Conservation (phyloP, 2,329 filamentous ascomycete genomes). For the Sporothrix curviconia region DNA sequence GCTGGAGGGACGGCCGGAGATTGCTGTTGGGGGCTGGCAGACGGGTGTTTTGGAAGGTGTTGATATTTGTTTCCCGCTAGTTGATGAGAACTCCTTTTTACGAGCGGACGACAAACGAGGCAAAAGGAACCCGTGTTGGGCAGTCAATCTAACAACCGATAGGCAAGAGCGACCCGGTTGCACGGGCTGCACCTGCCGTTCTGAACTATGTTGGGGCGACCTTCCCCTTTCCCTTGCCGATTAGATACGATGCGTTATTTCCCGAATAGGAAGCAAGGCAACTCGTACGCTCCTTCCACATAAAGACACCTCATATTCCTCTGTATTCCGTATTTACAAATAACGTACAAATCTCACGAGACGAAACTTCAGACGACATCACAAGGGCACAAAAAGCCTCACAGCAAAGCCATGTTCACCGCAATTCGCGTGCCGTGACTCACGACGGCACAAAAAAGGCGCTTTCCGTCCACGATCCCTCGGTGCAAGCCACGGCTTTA, state of each 20-base stretch:
- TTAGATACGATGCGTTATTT: background rate
- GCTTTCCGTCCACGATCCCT: conserved; percentile 5
- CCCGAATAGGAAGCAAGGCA: conserved; percentile 14
- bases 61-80: background rate
- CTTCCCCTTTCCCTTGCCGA: conserved; percentile 6
- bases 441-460: conserved; percentile 1
- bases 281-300: conserved; percentile 6
- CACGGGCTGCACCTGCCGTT: conserved; percentile 3
- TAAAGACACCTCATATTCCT: background rate
- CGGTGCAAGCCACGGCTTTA: background rate
- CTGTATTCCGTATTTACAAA: background rate
- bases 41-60: background rate
- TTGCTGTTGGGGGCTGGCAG: background rate
- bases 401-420: background rate
- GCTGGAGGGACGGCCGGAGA: no score
- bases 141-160: no score
- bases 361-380: background rate
- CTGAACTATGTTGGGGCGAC: background rate
- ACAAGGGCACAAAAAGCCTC: background rate
- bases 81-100: no score
- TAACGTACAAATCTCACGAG: conserved; percentile 1
- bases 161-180: background rate
- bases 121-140: no score
- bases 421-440: background rate
- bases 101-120: no score